A percentile compares a stretch with the other conserved stretches of the same genome.
phyloP scores from a whole-genome alignment of 805 yeast species.

The Candida patagonica region DNA sequence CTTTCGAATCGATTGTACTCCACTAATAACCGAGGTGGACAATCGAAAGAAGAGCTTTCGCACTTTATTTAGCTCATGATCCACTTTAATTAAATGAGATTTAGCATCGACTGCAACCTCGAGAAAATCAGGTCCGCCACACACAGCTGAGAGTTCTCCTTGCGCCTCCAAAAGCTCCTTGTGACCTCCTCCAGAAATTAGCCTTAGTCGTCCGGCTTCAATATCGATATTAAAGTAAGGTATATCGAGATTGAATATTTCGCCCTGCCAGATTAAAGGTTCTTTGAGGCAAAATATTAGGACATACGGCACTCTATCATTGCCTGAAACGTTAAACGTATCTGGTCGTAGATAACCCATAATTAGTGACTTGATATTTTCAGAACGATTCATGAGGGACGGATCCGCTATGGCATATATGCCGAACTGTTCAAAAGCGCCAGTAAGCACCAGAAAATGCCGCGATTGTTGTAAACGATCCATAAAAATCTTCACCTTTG shows the following conservation, averaged over 20 bases:
- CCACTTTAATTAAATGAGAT: constrained; percentile 64
- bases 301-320: constrained; percentile 48
- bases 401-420: constrained; percentile 72
- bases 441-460: constrained; percentile 71
- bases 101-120: constrained; percentile 47
- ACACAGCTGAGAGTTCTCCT: constrained; percentile 47
- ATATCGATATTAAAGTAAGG: constrained; percentile 37
- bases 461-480: constrained; percentile 51
- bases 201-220: constrained; percentile 56
- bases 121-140: constrained; percentile 40
- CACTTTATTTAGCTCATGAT: constrained; percentile 58
- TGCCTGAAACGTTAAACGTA: constrained; percentile 13
- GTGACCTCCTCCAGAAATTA: constrained; percentile 64
- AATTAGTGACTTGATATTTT: constrained; percentile 22
- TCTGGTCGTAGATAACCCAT: constrained; percentile 27
- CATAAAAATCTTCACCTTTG: constrained; percentile 38
- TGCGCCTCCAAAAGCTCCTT: constrained; percentile 46
- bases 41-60: constrained; percentile 60
- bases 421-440: constrained; percentile 63
- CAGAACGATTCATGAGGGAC: constrained; percentile 35
- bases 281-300: constrained; percentile 69
- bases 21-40: constrained; percentile 54
- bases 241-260: constrained; percentile 44
- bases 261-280: constrained; percentile 88
- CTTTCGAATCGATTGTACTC: constrained; percentile 42